Conservation (phyloP, 1,139 yeast genomes). For the Ogataea hybrid region DNA sequence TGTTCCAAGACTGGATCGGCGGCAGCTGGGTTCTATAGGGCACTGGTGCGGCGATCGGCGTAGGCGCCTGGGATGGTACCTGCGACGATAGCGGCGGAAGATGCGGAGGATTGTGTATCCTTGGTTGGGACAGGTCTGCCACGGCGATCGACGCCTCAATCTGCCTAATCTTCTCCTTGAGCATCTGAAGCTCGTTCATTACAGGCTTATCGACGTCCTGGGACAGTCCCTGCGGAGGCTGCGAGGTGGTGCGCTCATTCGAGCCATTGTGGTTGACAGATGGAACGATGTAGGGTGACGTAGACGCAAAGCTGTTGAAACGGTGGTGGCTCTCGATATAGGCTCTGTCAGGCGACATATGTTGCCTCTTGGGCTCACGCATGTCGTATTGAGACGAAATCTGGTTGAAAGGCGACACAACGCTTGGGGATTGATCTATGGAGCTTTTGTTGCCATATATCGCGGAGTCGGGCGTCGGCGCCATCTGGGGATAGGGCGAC, state of each 20-base stretch:
- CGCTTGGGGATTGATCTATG: not conserved
- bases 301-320: slow-evolving; percentile 11
- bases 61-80: slow-evolving; percentile 3
- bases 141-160: slow-evolving; percentile 42
- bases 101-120: slow-evolving; percentile 2
- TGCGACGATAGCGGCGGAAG: slow-evolving; percentile 1
- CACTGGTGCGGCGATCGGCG: slow-evolving; percentile 10
- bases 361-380: not conserved
- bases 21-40: slow-evolving; percentile 17
- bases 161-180: slow-evolving; percentile 42
- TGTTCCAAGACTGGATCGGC: slow-evolving; percentile 18
- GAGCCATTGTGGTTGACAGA: slow-evolving; percentile 18
- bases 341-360: not conserved
- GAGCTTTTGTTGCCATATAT: not conserved
- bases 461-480: not conserved
- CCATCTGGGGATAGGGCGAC: not conserved
- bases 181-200: slow-evolving; percentile 38
- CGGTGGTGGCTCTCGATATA: not conserved
- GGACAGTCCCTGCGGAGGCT: not conserved
- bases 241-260: slow-evolving; percentile 15
- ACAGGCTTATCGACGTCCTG: slow-evolving; percentile 18
- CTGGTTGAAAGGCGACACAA: not conserved
- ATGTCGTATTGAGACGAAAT: not conserved
- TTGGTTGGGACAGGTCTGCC: slow-evolving; percentile 28
- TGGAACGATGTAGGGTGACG: slow-evolving; percentile 16